A percentile compares a stretch with the other conserved stretches of the same genome.
phyloP scores from a whole-genome alignment of 2,329 filamentous ascomycete species.

The Emmonsia crescens region DNA sequence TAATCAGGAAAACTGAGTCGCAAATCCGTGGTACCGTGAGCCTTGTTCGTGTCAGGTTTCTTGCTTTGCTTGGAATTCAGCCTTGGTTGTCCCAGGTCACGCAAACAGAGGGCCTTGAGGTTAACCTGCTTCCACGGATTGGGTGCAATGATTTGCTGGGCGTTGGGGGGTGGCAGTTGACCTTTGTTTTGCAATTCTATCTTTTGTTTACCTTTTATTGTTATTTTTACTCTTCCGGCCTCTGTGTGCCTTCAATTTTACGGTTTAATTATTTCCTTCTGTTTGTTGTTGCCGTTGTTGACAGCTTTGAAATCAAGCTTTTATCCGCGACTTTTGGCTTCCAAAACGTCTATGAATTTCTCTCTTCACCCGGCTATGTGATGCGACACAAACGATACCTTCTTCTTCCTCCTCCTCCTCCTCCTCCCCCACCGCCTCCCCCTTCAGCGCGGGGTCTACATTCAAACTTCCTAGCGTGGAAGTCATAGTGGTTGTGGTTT shows the following conservation, averaged over 20 bases:
- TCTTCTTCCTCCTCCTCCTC: neutral
- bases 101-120: neutral
- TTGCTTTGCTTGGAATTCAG: neutral
- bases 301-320: neutral
- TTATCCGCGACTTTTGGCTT: neutral
- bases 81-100: neutral
- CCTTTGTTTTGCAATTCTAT: neutral
- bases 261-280: neutral
- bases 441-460: neutral
- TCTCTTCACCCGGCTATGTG: conserved; percentile 1
- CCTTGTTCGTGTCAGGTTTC: conserved; percentile 1
- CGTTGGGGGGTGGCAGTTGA: neutral
- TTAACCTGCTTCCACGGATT: neutral
- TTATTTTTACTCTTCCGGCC: neutral
- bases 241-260: neutral
- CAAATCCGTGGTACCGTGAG: neutral
- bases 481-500: neutral
- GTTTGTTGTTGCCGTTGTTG: conserved; percentile 4
- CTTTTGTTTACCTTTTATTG: neutral
- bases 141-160: neutral
- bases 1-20: neutral
- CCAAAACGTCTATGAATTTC: neutral
- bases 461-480: neutral
- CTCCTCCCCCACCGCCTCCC: neutral
- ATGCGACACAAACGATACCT: conserved; percentile 1